phyloP scores from a whole-genome alignment of 176 grass and related monocot genomes.

The Aechmea fasciata region DNA sequence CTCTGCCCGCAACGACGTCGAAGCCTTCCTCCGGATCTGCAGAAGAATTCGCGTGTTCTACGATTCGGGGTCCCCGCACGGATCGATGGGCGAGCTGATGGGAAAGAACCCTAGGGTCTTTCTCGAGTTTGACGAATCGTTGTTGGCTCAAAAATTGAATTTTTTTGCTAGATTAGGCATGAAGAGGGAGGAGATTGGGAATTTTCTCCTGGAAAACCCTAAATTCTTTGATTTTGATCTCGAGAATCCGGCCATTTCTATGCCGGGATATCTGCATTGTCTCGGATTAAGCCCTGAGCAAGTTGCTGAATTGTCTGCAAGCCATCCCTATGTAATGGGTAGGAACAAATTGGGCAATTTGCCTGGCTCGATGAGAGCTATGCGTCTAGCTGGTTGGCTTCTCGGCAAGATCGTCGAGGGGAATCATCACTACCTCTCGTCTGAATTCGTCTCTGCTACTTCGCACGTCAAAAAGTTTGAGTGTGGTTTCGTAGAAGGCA shows the following conservation, averaged over 20 bases:
- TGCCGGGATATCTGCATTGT: conserved; percentile 46
- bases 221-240: conserved; percentile 53
- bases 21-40: conserved; percentile 45
- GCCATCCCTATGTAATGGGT: conserved; percentile 54
- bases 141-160: conserved; percentile 38
- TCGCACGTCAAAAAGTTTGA: conserved; percentile 33
- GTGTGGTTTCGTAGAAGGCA: conserved; percentile 36
- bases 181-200: conserved; percentile 31
- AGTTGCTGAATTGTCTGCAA: conserved; percentile 20
- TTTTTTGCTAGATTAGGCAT: conserved; percentile 68
- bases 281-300: conserved; percentile 37
- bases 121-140: conserved; percentile 41
- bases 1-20: conserved; percentile 48
- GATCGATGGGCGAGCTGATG: conserved; percentile 44
- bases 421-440: conserved; percentile 30
- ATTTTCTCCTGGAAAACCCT: conserved; percentile 47
- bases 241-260: conserved; percentile 35
- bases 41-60: conserved; percentile 62
- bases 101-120: conserved; percentile 42
- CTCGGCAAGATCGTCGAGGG: conserved; percentile 37
- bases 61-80: conserved; percentile 38
- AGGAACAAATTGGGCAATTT: conserved; percentile 63
- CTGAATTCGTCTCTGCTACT: conserved; percentile 46
- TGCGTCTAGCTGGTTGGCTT: conserved; percentile 42
- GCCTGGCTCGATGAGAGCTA: conserved; percentile 39